Base-by-base conservation (phyloP, 495 filamentous ascomycete species). In the Xylaria curta region DNA sequence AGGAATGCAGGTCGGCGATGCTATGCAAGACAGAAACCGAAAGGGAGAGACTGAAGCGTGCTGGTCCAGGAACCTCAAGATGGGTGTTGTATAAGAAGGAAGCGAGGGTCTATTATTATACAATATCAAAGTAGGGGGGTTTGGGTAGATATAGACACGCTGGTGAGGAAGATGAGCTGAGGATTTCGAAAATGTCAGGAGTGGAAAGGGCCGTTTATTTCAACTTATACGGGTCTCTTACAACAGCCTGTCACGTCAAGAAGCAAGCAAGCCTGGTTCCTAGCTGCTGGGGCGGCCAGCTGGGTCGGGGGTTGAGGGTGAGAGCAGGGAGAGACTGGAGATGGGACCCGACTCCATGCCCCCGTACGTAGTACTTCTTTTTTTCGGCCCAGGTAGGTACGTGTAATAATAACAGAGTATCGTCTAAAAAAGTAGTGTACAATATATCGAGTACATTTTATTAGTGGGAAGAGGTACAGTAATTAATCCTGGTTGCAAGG, bases 181-280 rank as follows among this genome's bases (percentile, higher is more conserved):
- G 61, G 69, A 66, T 40, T 66, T 66, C 49, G 12, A 66, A 38
- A 71, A 66, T 5, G 38, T 65, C 38, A 56, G 68, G 59, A 64
- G 61, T 66, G 69, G 69, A 66, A 71, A 66, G 69, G 69, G 58
- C 68, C 26, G 62, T 71, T 71, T 59, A 66, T 71, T 71, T 71
- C 62, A 71, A 71, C 69, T 71, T 71, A 71, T 71, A 71, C 69
- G 69, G 69, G 46, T 31, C 47, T 42, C 38, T 47, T 24, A 54
- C 46, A 59, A 60, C 40, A 69, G 56, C 54, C 44, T 64, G 59
- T 54, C 64, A 65, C 24, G 58, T 63, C 58, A 24, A 64, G 31
- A 42, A 42, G 12, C 46, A 56, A 33, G 59, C 49, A 54, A 42
- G 65, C 67, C 67, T 36, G 47, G 68, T 70, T 70, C 68, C 59